Evolutionary conservation across 2,329 filamentous ascomycete genomes (phyloP).

Genomic region (Fusarium nodosum): DNA sequence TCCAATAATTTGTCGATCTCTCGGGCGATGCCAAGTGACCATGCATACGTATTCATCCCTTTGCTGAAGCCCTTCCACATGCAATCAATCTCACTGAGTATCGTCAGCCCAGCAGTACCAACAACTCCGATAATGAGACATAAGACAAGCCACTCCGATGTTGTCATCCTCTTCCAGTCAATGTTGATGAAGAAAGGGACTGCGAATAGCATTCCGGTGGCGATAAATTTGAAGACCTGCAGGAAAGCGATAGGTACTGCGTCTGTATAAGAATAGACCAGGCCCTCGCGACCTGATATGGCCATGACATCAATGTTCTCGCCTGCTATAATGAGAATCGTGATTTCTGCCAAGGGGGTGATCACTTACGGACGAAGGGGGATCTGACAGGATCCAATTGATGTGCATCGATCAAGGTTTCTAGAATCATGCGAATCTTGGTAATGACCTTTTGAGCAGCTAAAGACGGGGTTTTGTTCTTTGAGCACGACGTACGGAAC

Average conservation of each 20-base stretch:
- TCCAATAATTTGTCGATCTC: background rate
- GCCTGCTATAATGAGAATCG: background rate
- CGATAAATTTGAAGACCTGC: background rate
- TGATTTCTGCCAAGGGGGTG: too few species aligned
- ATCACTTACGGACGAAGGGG: background rate
- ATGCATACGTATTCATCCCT: slow-evolving; percentile 1
- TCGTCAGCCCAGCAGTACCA: background rate
- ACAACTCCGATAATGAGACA: background rate
- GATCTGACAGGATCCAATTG: background rate
- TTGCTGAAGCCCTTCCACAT: background rate
- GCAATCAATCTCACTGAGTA: background rate
- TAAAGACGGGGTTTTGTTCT: background rate
- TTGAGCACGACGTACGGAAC: background rate
- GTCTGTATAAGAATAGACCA: background rate
- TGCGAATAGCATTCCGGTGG: background rate
- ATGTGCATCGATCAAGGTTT: background rate
- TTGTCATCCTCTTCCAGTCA: background rate
- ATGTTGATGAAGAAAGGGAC: background rate
- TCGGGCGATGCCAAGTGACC: slow-evolving; percentile 1
- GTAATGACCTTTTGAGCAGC: background rate
- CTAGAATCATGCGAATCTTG: background rate
- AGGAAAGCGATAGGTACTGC: background rate
- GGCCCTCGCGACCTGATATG: background rate
- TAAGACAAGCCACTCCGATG: accelerated
- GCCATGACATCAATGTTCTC: slow-evolving; percentile 8